phyloP scores from a whole-genome alignment of 306 rosid species.

The Prunus armeniaca region DNA sequence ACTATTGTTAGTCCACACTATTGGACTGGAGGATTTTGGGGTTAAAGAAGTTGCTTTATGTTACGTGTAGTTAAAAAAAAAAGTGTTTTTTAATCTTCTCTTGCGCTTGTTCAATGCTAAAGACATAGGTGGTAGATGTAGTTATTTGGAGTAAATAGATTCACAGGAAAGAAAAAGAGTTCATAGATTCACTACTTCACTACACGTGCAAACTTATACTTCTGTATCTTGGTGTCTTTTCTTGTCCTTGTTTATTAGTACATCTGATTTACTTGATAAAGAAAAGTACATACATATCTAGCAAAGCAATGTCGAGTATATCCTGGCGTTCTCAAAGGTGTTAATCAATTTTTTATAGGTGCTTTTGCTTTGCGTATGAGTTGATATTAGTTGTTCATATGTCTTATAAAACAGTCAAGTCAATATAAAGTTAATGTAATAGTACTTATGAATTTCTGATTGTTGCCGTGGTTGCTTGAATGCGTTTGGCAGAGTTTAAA shows the following conservation, averaged over 20 bases:
- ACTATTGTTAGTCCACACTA: not conserved
- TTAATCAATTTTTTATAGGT: not conserved
- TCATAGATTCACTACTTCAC: not conserved
- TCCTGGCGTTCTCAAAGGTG: not conserved
- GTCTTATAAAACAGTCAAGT: not conserved
- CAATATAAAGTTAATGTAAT: not conserved
- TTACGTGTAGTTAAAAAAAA: not conserved
- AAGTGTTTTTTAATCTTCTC: not conserved
- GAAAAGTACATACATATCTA: not conserved
- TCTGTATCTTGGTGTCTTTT: not conserved
- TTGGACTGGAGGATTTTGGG: not conserved
- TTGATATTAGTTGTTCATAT: not conserved
- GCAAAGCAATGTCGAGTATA: not conserved
- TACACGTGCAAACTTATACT: not conserved
- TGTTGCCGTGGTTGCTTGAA: not conserved
- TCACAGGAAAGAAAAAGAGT: not conserved
- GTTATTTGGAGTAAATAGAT: not conserved
- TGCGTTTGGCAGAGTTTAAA: not conserved
- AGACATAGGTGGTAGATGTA: not conserved
- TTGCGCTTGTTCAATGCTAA: not conserved
- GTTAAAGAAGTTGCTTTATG: not conserved
- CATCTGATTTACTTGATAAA: not conserved
- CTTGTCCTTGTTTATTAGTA: not conserved
- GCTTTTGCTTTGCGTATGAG: not conserved
- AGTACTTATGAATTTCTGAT: not conserved